These are phyloP conservation scores for Ophiorrhiza pumila DNA, from an alignment of 257 asterid genomes.

Conservation along the genomic window DNA sequence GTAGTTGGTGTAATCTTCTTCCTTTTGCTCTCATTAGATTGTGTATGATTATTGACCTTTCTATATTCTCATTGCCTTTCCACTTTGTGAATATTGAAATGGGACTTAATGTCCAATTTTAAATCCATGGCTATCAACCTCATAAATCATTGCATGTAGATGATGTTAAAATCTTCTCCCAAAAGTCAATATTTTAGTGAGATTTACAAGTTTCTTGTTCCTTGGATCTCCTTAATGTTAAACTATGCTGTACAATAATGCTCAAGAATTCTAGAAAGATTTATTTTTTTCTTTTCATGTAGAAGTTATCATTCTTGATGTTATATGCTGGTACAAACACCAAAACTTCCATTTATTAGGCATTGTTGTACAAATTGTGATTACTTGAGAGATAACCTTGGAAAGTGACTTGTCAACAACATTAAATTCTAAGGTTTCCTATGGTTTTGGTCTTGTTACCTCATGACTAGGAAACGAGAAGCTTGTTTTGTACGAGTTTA, in stretches of 20 bases:
- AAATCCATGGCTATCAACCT: background rate
- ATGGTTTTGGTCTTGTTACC: constrained; percentile 13
- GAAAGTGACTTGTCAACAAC: constrained; percentile 5
- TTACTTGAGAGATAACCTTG: background rate
- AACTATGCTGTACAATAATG: background rate
- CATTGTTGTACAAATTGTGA: background rate
- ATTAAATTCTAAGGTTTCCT: background rate
- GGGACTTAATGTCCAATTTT: background rate
- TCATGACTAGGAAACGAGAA: constrained; percentile 63
- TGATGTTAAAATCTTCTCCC: background rate
- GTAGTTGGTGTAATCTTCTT: background rate
- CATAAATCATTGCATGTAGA: background rate
- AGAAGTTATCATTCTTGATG: constrained; percentile 1
- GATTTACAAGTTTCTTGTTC: background rate
- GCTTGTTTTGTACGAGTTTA: constrained; percentile 69
- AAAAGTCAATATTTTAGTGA: background rate
- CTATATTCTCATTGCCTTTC: background rate
- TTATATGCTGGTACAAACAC: background rate
- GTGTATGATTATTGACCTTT: constrained; percentile 7
- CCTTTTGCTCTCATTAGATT: background rate
- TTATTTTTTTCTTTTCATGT: background rate
- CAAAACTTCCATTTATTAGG: background rate
- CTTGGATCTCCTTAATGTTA: background rate
- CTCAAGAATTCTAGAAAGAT: background rate
- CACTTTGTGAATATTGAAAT: too few relatives aligned